phyloP scores from a whole-genome alignment of 805 yeast species.

The Spathaspora hagerdaliae region DNA sequence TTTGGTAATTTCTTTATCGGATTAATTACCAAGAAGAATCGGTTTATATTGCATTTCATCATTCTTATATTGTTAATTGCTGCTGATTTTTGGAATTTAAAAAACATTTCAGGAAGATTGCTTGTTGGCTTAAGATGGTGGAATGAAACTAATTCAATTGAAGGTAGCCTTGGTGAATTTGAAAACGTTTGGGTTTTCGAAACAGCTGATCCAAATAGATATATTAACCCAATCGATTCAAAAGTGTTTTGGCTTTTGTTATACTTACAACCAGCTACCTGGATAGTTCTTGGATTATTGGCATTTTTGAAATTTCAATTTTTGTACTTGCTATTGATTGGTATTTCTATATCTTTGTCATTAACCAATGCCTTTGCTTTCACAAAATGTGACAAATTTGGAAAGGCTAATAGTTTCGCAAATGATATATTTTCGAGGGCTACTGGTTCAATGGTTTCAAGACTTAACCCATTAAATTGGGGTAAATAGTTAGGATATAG shows the following conservation, averaged over 20 bases:
- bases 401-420: constrained; percentile 72
- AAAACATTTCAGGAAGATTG: constrained; percentile 85
- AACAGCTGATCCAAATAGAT: constrained; percentile 67
- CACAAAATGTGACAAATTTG: constrained; percentile 88
- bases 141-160: constrained; percentile 59
- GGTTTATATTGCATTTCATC: constrained; percentile 74
- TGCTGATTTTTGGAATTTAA: constrained; percentile 91
- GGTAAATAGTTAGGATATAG: not conserved
- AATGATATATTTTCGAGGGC: constrained; percentile 52
- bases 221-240: constrained; percentile 88
- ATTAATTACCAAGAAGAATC: constrained; percentile 33
- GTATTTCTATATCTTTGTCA: constrained; percentile 68
- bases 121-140: constrained; percentile 95
- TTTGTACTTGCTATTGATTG: constrained; percentile 57
- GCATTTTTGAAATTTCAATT: constrained; percentile 78
- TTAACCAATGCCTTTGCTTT: constrained; percentile 85
- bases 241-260: constrained; percentile 81
- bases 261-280: constrained; percentile 69
- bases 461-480: constrained; percentile 40
- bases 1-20: constrained; percentile 67
- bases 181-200: constrained; percentile 85
- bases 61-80: constrained; percentile 70
- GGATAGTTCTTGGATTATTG: constrained; percentile 71
- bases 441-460: constrained; percentile 41
- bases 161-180: constrained; percentile 49